Conservation (phyloP, 2,329 filamentous ascomycete genomes). For the Ascochyta lentis region DNA sequence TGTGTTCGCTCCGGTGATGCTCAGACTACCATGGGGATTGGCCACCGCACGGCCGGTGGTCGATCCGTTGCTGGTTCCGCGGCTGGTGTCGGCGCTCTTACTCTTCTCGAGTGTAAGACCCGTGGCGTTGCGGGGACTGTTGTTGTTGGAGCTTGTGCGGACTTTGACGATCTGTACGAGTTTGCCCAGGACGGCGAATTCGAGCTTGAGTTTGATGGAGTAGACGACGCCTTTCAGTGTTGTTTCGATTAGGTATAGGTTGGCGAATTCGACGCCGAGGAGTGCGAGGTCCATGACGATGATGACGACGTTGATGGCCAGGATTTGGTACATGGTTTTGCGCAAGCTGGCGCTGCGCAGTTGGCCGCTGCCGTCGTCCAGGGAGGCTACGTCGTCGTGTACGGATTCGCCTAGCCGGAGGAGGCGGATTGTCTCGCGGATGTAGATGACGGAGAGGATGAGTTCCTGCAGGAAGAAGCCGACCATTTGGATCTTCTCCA, state of each 20-base stretch:
- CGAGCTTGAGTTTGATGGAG: conserved; percentile 60
- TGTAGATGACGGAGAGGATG: conserved; percentile 55
- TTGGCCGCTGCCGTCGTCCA: conserved; percentile 39
- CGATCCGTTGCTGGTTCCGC: conserved; percentile 1
- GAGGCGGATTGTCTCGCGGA: conserved; percentile 60
- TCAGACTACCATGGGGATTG: conserved; percentile 12
- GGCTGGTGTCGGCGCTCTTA: conserved; percentile 16
- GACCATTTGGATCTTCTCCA: conserved; percentile 56
- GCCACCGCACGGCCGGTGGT: conserved; percentile 3
- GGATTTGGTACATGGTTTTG: conserved; percentile 45
- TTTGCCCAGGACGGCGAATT: conserved; percentile 61
- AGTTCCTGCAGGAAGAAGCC: conserved; percentile 53
- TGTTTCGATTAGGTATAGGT: conserved; percentile 44
- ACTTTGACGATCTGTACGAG: conserved; percentile 48
- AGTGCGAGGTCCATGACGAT: conserved; percentile 42
- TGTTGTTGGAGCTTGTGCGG: conserved; percentile 29
- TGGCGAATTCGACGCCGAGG: conserved; percentile 40
- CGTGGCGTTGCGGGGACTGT: conserved; percentile 16
- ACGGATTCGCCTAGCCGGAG: conserved; percentile 42
- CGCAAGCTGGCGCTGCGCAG: conserved; percentile 28
- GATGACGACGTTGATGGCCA: conserved; percentile 45
- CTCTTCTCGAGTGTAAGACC: conserved; percentile 29
- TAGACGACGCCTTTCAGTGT: conserved; percentile 54
- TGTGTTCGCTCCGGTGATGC: background rate
- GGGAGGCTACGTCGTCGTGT: conserved; percentile 36